Evolutionary conservation across 1,284 basidiomycete genomes (phyloP), one percentile per base, ranked within the genome.

Genomic region (Trichosporon inkin): DNA sequence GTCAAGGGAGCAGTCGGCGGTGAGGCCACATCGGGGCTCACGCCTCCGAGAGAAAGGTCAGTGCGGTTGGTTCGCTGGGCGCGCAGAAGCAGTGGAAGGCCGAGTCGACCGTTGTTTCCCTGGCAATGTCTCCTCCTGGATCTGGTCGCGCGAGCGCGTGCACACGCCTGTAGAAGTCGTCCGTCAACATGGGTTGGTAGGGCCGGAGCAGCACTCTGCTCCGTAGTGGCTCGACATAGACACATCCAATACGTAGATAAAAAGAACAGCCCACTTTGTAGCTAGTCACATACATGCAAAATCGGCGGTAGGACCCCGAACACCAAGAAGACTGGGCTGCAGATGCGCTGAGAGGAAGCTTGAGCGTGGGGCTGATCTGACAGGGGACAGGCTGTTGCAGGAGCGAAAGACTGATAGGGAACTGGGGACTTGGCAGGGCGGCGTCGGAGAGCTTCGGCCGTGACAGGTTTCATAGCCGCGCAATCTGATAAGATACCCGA

Each of bases 251-350:
- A n/a, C 6, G 36, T 14, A 14, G 36, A 38, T 38, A 13, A 38
- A 49, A 49, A 13, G 13, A 49, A 49, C 14, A 24, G 44, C 44
- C 44, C 44, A 49, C 44, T 49, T 40, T 49, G 44, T 49, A 49
- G 44, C 44, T 49, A 49, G 44, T 49, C 28, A 32, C 28, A 49
- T 49, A 32, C 44, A 49, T 49, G 44, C 44, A 49, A 49, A n/a
- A 49, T 49, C 44, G 40, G 44, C 44, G 44, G 44, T 49, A 49
- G 2, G 14, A 22, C 24, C 24, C 2, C 24, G 44, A 20, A 41
- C 40, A 24, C 8, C n/a, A 22, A 22, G 13, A 13, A 22, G 19
- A 44, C 40, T 44, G 2, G 20, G 13, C 36, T 37, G 11, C 38
- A n/a, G 11, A 6, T 44, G 10, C 20, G 17, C 39, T 20, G 39